Evolutionary conservation across 768 basidiomycete genomes (phyloP), one percentile per base, ranked within the genome.

Genomic region (Tulasnella sp.): DNA sequence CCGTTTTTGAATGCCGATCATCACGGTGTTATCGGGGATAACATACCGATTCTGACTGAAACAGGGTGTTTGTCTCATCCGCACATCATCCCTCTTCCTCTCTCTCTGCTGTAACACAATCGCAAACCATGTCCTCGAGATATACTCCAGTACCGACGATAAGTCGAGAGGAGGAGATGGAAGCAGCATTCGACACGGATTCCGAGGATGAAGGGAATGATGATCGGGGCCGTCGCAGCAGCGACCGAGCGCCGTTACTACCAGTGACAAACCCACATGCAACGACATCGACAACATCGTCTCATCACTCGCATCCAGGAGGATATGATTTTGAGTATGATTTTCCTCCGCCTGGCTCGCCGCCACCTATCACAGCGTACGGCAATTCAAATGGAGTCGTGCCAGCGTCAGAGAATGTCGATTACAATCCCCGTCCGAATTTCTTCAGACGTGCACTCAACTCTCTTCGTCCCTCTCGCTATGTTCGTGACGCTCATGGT

Each of bases 251-350:
- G 68, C 28, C 53, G 54, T 54, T 43, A 61, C 46, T 53, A 55
- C 45, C 73, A 31, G 50, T 53, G 5, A 32, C 37, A 40, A 61
- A 54, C n/a, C n/a, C n/a, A 41, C 32, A 49, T 37, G n/a, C 53
- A 9, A 9, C 19, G 4, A 37, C 37, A 22, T 37, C 54, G 10
- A 53, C 56, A 7, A 29, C 56, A 5, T 55, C 47, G 8, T 29
- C 65, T 53, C 41, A 34, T 19, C 44, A 34, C 52, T 41, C n/a
- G 34, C 37, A 31, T 25, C 69, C 74, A 12, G 74, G 72, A 24
- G 64, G 68, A 2, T 86, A 86, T 65, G 82, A 89, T 63, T 90
- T 89, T 62, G 87, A 90, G 63, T 72, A 77, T 29, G 84, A 87
- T 62, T 83, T 81, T 60, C 83, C 84, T 1, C 86, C 86, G 1